Conservation (phyloP, 805 yeast genomes). For the Yarrowia sp. region DNA sequence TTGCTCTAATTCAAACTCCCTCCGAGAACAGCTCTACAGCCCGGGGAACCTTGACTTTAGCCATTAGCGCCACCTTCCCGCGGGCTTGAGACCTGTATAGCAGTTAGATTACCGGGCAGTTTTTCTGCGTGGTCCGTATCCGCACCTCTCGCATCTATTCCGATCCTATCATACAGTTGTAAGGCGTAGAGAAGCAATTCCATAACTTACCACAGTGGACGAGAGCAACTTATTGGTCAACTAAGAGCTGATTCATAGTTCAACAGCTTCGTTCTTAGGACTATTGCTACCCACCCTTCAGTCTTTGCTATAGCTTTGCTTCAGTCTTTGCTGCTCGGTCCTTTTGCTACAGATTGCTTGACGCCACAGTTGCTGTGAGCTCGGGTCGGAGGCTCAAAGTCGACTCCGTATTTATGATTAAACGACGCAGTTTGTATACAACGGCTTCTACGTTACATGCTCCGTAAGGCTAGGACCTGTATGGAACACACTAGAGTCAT, state of each 20-base stretch:
- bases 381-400: not conserved
- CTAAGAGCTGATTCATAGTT: not conserved
- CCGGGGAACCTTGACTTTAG: not conserved
- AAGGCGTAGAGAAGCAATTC: conserved; percentile 1
- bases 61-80: conserved; percentile 2
- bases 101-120: not conserved
- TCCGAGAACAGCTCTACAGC: not conserved
- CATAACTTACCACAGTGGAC: not conserved
- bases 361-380: not conserved
- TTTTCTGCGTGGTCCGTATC: not conserved
- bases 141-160: not conserved
- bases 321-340: not conserved
- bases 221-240: not conserved
- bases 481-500: not conserved
- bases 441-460: not conserved
- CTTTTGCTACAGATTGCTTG: not conserved
- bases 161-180: not conserved
- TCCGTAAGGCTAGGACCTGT: not conserved
- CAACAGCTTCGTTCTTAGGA: not conserved
- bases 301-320: not conserved
- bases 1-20: too few species aligned
- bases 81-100: not conserved
- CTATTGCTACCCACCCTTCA: not conserved
- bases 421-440: not conserved
- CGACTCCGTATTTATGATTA: not conserved